These are phyloP conservation scores for Dioszegia hungarica DNA, from an alignment of 768 basidiomycete species.

Conservation along the genomic window DNA sequence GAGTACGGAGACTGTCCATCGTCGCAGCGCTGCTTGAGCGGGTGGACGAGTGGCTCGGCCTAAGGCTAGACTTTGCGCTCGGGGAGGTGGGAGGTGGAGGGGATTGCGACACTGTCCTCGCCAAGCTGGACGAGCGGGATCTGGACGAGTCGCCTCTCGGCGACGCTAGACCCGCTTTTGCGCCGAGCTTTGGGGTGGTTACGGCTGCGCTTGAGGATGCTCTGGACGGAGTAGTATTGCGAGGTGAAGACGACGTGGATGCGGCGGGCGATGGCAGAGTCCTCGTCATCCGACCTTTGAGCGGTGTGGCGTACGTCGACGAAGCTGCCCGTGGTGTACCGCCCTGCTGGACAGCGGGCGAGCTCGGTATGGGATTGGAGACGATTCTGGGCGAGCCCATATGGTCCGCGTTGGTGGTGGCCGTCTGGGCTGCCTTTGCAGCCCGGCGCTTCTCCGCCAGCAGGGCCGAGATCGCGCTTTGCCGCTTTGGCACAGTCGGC, in stretches of 20 bases:
- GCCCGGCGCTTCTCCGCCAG: constrained; percentile 79
- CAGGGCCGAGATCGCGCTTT: constrained; percentile 77
- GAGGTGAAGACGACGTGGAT: constrained; percentile 3
- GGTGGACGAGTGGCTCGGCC: background rate
- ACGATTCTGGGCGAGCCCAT: constrained; percentile 47
- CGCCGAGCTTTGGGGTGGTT: background rate
- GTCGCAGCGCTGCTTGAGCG: constrained; percentile 10
- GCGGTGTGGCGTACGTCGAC: constrained; percentile 32
- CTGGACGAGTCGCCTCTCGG: constrained; percentile 13
- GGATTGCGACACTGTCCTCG: constrained; percentile 7
- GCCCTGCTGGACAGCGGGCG: constrained; percentile 23
- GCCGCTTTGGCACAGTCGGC: constrained; percentile 53
- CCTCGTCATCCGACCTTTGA: background rate
- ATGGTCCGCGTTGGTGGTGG: constrained; percentile 48
- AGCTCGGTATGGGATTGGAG: constrained; percentile 49
- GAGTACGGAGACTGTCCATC: constrained; percentile 7
- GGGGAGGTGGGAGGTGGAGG: constrained; percentile 16
- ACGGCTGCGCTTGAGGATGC: background rate
- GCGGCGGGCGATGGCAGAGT: background rate
- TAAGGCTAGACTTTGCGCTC: background rate
- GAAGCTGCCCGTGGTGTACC: constrained; percentile 50
- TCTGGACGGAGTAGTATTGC: background rate
- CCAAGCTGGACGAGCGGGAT: constrained; percentile 13
- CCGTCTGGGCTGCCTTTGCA: constrained; percentile 65
- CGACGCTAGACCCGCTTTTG: constrained; percentile 1